Conservation (phyloP, 352 stramenopile species). For the Phytophthora europaea region DNA sequence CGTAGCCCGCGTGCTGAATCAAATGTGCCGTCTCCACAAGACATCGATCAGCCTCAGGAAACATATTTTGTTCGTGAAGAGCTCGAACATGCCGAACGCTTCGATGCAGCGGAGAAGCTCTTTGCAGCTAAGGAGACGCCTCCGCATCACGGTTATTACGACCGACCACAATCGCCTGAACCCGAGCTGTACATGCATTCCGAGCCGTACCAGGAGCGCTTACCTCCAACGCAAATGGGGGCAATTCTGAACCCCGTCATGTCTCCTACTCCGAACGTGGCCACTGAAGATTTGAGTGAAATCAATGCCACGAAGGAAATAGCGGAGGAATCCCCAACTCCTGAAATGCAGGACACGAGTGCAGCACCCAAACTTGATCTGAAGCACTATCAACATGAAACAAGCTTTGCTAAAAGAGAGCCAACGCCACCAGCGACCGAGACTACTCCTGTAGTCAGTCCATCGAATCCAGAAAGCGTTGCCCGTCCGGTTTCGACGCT, state of each 20-base stretch:
- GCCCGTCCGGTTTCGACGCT: neutral
- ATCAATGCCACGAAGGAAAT: neutral
- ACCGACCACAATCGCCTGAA: conserved; percentile 18
- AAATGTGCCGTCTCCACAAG: neutral
- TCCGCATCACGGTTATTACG: conserved; percentile 17
- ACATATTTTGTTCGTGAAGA: conserved; percentile 11
- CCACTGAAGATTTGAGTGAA: neutral
- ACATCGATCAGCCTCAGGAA: conserved; percentile 4
- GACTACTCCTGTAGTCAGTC: neutral
- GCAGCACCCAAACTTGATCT: neutral
- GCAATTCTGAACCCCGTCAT: conserved; percentile 27
- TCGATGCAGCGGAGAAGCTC: conserved; percentile 43
- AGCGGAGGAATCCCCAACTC: neutral
- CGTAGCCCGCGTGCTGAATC: neutral
- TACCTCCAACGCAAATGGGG: conserved; percentile 41
- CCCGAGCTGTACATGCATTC: conserved; percentile 19
- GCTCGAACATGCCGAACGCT: conserved; percentile 30
- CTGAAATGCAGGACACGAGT: neutral
- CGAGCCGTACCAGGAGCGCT: conserved; percentile 1
- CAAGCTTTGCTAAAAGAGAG: conserved; percentile 7
- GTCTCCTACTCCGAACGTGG: conserved; percentile 4
- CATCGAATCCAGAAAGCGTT: neutral
- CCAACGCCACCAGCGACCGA: neutral
- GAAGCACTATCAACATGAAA: neutral
- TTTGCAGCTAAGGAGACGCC: conserved; percentile 27